A percentile compares a stretch with the other conserved stretches of the same genome.
Evolutionary conservation across 129 eudicot species (phyloP).

Genomic region (Artemisia argyi): DNA sequence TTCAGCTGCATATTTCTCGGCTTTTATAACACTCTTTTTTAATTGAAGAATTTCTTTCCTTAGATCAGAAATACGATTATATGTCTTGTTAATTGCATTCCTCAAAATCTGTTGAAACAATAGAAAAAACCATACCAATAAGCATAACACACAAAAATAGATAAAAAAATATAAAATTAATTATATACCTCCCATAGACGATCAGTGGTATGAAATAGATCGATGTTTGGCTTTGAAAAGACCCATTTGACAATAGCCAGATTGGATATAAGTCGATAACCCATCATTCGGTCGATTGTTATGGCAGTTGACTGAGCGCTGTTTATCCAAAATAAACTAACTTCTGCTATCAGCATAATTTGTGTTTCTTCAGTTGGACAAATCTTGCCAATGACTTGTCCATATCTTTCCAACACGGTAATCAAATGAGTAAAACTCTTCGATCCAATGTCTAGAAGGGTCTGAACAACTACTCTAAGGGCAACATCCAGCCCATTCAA

Average conservation of each 20-base stretch:
- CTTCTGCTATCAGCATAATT: constrained; percentile 70
- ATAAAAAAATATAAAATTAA: constrained; percentile 7
- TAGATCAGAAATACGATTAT: constrained; percentile 86
- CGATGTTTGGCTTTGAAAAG: constrained; percentile 64
- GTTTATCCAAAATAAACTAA: constrained; percentile 77
- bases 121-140: constrained; percentile 3
- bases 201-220: constrained; percentile 84
- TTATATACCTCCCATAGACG: constrained; percentile 89
- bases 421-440: constrained; percentile 96
- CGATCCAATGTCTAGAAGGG: constrained; percentile 92
- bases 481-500: constrained; percentile 66
- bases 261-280: constrained; percentile 93
- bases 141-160: neutral
- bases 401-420: constrained; percentile 92
- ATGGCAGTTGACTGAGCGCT: constrained; percentile 88
- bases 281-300: constrained; percentile 94
- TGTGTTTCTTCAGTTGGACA: constrained; percentile 87
- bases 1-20: constrained; percentile 58
- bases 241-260: constrained; percentile 94
- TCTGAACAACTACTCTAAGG: constrained; percentile 73
- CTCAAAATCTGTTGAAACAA: constrained; percentile 59
- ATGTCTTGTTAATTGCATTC: constrained; percentile 80
- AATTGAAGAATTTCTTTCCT: constrained; percentile 69
- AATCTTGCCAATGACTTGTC: constrained; percentile 74
- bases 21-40: constrained; percentile 55